Base-by-base conservation (phyloP, 2,329 filamentous ascomycete species). In the Fusarium sp. region DNA sequence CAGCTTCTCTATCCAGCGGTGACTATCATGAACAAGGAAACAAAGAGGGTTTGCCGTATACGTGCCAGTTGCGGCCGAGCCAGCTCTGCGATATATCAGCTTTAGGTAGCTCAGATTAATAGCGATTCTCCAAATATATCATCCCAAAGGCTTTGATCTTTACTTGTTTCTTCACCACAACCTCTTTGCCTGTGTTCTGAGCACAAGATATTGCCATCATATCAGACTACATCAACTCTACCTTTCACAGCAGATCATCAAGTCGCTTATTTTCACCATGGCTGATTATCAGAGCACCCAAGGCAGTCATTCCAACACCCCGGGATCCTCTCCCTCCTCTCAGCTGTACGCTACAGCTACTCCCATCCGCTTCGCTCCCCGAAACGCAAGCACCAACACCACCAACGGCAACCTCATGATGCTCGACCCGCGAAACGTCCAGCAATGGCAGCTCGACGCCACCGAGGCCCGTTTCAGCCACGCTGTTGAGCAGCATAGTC, bases 371-470 rank as follows among this genome's bases (percentile, higher is more conserved):
- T 50, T 59, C 42, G 11, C 49, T 3, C 1, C 23, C 6, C 15
- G 9, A 1, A 9, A n/a, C 2, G 44, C 41, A 1, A 21, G 17
- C 3, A 6, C 3, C 3, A 21, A 17, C 4, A 27, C 23, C n/a
- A 13, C 3, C 2, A 29, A 29, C 4, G n/a, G n/a, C 2, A 47
- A 23, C 23, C 1, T 32, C 4, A 6, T 31, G 14, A n/a, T 58
- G 8, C 25, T 50, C 0, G 46, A 37, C n/a, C 27, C 15, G 3
- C 59, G 42, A 1, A 19, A 5, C 15, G 31, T 60, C 8, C 54
- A 49, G 23, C 46, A 55, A n/a, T 55, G 38, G 42, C 38, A 50
- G 13, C 25, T 63, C 19, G 42, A 54, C 4, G 15, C 3, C 0
- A 38, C 23, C 3, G 14, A 44, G 2, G 29, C 49, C 29, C 31